Evolutionary conservation across 352 stramenopile genomes (phyloP), one percentile per base, ranked within the genome.

Genomic region (Phytophthora agathidicida): DNA sequence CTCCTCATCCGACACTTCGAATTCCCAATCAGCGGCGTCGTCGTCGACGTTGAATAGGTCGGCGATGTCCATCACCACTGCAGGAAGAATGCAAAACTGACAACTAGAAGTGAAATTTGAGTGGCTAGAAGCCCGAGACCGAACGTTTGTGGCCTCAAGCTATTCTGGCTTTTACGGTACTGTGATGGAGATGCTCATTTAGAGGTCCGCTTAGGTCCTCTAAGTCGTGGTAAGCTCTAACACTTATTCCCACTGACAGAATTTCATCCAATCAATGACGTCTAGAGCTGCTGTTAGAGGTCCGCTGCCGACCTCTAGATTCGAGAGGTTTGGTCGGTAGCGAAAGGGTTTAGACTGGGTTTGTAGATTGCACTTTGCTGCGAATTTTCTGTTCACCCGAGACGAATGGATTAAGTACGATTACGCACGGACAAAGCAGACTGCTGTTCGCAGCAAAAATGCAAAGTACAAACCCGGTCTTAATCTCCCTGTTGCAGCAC

Each of bases 101-200:
- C 7, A 2, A 6, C 1, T 23, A 16, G 35, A 45, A 10, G 5
- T 24, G 14, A 7, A 17, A 23, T 47, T 37, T 30, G 49, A 43
- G 36, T 38, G 49, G 28, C 14, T 43, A 26, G 48, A 7, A 37
- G 24, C 27, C 37, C 42, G 20, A 31, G 10, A 11, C 10, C 22
- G 37, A n/a, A 13, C 14, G 3, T 16, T n/a, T 19, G 20, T 23
- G 19, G 8, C 17, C 31, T 26, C 33, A 33, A 58, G 49, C 28
- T 43, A 35, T 58, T 32, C 13, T 58, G 36, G 22, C 2, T 10
- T 33, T 49, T n/a, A 50, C 16, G 17, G 27, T 49, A 50, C 17
- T 37, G 19, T 14, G 0, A 41, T 14, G 4, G 16, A 9, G 24
- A 39, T 48, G 26, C 4, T 8, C 36, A 26, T 2, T 33, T 50